Base-by-base conservation (phyloP, 2,329 filamentous ascomycete genomes). In the Akanthomyces uredinophilus region DNA sequence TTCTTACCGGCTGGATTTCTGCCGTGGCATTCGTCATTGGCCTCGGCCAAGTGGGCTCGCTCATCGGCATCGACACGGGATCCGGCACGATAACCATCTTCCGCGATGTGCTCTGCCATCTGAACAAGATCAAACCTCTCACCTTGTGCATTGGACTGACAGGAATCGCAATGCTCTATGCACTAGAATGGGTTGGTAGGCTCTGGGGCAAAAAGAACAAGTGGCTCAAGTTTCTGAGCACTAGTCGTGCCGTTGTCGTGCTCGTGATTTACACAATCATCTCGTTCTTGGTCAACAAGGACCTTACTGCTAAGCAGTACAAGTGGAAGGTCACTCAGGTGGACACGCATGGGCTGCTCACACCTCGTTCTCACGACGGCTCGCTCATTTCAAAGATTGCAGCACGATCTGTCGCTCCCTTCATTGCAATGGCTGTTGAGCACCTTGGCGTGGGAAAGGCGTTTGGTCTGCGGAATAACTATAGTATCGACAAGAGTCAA, bases 21-120 rank as follows among this genome's bases (percentile, higher is more conserved):
- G 85, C 86, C 1, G 85, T 86, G 1, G 86, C 85, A 27, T 82
- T 89, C 53, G 86, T 84, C 35, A 88, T 89, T 68, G 81, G 84
- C 24, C 80, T 87, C 55, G 85, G 84, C n/a, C 86, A 89, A 69
- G 79, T 89, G 61, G 83, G 79, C 4, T 83, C 82, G 1, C 79
- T 88, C 0, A 79, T 88, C 2, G 86, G 86, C 11, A 78, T 84
- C 11, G 75, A 77, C 29, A 78, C 83, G 1, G 78, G 81, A 3
- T 77, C 78, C 29, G 80, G 80, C 2, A 80, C 83, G 2, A 83
- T 84, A 5, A 77, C 75, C 13, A 83, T 86, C 63, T 84, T 88
- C 53, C 82, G 82, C 62, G 81, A 86, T 66, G 77, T 87, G 39
- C 81, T 88, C 63, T 74, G 75, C 20, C 75, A 84, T 13, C 78